Evolutionary conservation across 148 eudicot species (phyloP).

Genomic region (Bassia scoparia): DNA sequence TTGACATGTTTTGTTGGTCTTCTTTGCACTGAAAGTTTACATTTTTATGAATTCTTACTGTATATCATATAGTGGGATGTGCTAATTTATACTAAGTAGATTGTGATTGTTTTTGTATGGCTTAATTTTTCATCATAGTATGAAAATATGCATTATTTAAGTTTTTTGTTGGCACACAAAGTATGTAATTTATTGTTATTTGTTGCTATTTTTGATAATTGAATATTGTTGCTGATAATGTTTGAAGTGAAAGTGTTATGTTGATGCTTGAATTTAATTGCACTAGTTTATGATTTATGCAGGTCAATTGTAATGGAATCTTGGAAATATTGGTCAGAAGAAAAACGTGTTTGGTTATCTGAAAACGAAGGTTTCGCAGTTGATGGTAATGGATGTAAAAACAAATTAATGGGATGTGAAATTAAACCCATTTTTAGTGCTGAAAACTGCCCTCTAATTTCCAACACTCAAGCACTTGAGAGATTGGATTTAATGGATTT

Average conservation of each 20-base stretch:
- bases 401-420: conserved; percentile 29
- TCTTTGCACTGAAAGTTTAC: not conserved
- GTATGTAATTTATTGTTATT: no score
- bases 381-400: conserved; percentile 25
- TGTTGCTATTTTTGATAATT: not conserved
- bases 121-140: not conserved
- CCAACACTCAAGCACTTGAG: conserved; percentile 35
- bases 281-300: conserved; percentile 14
- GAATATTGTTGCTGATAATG: not conserved
- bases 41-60: conserved; percentile 10
- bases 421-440: conserved; percentile 25
- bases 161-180: no score
- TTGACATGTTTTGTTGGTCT: not conserved
- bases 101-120: not conserved
- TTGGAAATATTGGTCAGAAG: conserved; percentile 38
- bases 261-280: not conserved
- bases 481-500: conserved; percentile 29
- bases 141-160: no score
- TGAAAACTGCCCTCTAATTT: conserved; percentile 31
- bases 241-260: not conserved
- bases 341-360: conserved; percentile 29
- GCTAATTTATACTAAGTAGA: not conserved
- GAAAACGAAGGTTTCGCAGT: conserved; percentile 31
- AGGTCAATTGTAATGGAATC: conserved; percentile 39
- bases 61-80: conserved; percentile 6